Conservation (phyloP, 768 basidiomycete genomes). For the Rhizopogon sp. region DNA sequence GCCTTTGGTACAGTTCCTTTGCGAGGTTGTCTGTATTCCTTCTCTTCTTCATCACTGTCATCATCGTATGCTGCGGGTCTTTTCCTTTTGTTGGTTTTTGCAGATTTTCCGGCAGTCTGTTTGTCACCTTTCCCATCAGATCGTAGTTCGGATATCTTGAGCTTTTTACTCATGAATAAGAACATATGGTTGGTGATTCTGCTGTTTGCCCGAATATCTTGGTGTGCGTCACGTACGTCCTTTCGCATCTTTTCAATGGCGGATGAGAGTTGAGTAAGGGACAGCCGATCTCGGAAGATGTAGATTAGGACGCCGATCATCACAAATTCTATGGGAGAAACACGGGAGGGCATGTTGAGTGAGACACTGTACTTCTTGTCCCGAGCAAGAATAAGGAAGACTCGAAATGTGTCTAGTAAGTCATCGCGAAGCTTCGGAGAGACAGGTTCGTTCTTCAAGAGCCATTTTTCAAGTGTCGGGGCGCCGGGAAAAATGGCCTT, state of each 20-base stretch:
- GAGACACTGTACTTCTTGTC: slow-evolving; percentile 26
- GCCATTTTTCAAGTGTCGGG: slow-evolving; percentile 33
- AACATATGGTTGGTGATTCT: slow-evolving; percentile 29
- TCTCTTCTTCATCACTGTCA: slow-evolving; percentile 19
- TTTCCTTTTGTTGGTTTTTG: slow-evolving; percentile 22
- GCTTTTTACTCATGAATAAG: slow-evolving; percentile 25
- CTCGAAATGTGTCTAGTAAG: slow-evolving; percentile 28
- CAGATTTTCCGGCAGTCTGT: slow-evolving; percentile 12
- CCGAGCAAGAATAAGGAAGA: slow-evolving; percentile 29
- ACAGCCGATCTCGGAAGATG: slow-evolving; percentile 25
- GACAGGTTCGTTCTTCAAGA: slow-evolving; percentile 23
- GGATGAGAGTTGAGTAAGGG: slow-evolving; percentile 36
- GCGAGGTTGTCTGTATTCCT: not conserved
- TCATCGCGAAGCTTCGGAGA: slow-evolving; percentile 21
- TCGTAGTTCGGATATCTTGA: slow-evolving; percentile 27
- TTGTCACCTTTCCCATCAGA: slow-evolving; percentile 27
- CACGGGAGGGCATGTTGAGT: slow-evolving; percentile 29
- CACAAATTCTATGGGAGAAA: slow-evolving; percentile 42
- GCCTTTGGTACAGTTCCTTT: slow-evolving; percentile 14
- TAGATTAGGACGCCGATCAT: slow-evolving; percentile 39
- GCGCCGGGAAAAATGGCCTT: slow-evolving; percentile 20
- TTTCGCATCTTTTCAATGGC: slow-evolving; percentile 36
- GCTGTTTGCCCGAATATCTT: slow-evolving; percentile 38
- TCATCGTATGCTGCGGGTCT: slow-evolving; percentile 12
- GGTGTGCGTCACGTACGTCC: slow-evolving; percentile 31